Base-by-base conservation (phyloP, 805 yeast genomes). In the Schwanniomyces vanrijiae region DNA sequence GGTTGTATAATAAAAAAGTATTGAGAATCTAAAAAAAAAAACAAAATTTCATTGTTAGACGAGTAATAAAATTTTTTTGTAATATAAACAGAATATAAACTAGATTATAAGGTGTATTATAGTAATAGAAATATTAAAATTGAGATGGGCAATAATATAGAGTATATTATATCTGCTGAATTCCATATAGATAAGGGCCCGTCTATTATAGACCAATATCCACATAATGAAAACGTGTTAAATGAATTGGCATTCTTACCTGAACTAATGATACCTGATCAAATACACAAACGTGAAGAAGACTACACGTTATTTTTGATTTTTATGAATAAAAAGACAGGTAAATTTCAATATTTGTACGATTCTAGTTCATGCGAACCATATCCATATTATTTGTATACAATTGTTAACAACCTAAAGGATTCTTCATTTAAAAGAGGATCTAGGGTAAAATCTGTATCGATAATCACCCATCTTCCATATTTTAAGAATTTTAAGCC, bases 101-200 rank as follows among this genome's bases (percentile, higher is more conserved):
- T 31, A 4, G 35, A 31, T 16, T 31, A 31, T 31, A 31, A 11
- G 20, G 35, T 31, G 20, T 31, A 31, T 14, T 31, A 37, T 19
- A 37, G 39, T 10, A 21, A 4, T 8, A 20, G 16, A 13, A 35
- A 19, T 18, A 37, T 14, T 37, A 13, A 37, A 37, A 16, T 19
- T 14, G 16, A 19, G 10, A 47, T 41, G 46, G 53, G 46, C 55
- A 56, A 48, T 33, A 77, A 81, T 55, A 78, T 80, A 13, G 79
- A 78, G 44, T 84, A 75, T 57, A 74, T 86, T 19, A 55, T 89
- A 26, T 76, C 90, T 5, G 87, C 92, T 1, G 91, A 87, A 65
- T 90, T 90, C 62, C 94, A 90, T 61, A 81, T 84, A 52, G 84
- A 80, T 55, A 73, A 81, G 45, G 96, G 97, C 0, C 84, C 94